These are phyloP conservation scores for Penicillium coffeae DNA, from an alignment of 495 filamentous ascomycete genomes.

Conservation along the genomic window DNA sequence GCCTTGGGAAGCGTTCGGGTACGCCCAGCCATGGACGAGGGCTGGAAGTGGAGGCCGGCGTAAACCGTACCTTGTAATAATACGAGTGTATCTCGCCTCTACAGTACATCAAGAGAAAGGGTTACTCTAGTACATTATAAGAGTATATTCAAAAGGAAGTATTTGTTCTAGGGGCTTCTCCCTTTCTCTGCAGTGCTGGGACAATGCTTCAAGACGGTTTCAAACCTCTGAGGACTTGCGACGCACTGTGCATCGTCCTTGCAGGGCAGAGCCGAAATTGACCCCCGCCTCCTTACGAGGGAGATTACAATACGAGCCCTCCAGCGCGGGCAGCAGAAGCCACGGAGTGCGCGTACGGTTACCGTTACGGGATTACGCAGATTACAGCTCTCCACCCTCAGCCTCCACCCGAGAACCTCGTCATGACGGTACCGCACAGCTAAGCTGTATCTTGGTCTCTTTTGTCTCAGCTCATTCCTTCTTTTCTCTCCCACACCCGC, in stretches of 20 bases:
- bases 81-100: conserved; percentile 3
- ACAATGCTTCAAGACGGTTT: conserved; percentile 12
- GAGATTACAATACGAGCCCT: neutral
- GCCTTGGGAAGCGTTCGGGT: neutral
- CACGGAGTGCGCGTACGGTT: too few relatives aligned
- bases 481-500: conserved; percentile 45
- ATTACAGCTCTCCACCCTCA: conserved; percentile 15
- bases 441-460: conserved; percentile 28
- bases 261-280: conserved; percentile 16
- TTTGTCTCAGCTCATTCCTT: conserved; percentile 37
- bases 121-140: too few relatives aligned
- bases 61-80: conserved; percentile 10
- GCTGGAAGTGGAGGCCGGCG: conserved; percentile 16
- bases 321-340: too few relatives aligned
- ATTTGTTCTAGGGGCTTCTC: too few relatives aligned
- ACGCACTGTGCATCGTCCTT: conserved; percentile 19
- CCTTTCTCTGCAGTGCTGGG: neutral
- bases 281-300: conserved; percentile 14
- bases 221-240: conserved; percentile 9
- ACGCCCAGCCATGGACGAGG: neutral
- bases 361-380: too few relatives aligned
- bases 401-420: conserved; percentile 25
- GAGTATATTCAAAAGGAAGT: too few relatives aligned
- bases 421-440: conserved; percentile 27
- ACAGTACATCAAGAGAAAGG: too few relatives aligned